Conservation (phyloP, 2,329 filamentous ascomycete species). For the Xylaria sp. region DNA sequence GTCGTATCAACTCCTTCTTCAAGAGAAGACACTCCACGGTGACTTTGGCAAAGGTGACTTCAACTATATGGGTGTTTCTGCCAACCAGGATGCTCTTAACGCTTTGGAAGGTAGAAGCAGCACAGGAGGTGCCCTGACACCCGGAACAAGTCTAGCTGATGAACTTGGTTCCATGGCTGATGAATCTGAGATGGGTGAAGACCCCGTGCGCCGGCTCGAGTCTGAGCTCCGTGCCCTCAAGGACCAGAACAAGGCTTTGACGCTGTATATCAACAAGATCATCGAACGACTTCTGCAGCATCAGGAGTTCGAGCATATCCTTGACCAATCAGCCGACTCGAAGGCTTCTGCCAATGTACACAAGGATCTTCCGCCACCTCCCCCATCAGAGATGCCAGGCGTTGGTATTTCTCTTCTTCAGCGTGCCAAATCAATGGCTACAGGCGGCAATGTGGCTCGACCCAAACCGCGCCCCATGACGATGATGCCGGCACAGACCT, state of each 20-base stretch:
- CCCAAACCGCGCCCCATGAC: constrained; percentile 67
- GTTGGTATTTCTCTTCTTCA: constrained; percentile 63
- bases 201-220: constrained; percentile 77
- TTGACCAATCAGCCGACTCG: constrained; percentile 79
- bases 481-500: constrained; percentile 59
- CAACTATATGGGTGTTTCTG: constrained; percentile 69
- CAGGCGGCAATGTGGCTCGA: constrained; percentile 50
- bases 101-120: constrained; percentile 67
- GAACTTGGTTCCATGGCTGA: constrained; percentile 79
- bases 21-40: constrained; percentile 94
- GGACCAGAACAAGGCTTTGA: constrained; percentile 97
- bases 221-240: constrained; percentile 80
- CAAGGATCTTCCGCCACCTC: constrained; percentile 86
- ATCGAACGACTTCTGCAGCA: constrained; percentile 94
- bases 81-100: constrained; percentile 72
- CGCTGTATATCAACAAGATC: constrained; percentile 98
- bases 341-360: constrained; percentile 69
- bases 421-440: constrained; percentile 70
- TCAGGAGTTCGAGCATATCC: constrained; percentile 92
- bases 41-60: constrained; percentile 88
- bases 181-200: constrained; percentile 66
- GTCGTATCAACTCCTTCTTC: constrained; percentile 93
- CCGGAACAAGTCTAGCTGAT: constrained; percentile 77
- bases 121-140: constrained; percentile 46
- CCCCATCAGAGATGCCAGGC: constrained; percentile 62